A percentile compares a stretch with the other conserved stretches of the same genome.
Evolutionary conservation across 345 rosid genomes (phyloP).

Genomic region (Syzygium jambos): DNA sequence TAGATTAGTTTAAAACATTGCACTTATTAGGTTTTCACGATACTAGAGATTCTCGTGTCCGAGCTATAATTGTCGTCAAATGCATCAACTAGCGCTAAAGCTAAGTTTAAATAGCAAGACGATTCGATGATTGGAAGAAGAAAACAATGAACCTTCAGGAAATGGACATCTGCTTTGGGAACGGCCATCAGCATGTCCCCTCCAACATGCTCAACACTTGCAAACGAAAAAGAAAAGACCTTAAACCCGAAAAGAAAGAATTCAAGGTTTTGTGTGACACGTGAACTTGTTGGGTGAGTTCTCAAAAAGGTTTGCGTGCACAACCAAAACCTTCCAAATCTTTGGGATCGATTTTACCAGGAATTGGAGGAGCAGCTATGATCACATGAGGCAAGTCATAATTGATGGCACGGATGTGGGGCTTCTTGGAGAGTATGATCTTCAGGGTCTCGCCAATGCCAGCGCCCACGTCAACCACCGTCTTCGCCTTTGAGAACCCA

Average conservation of each 20-base stretch:
- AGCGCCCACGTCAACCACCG: neutral
- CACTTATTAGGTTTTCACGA: neutral
- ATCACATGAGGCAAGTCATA: constrained; percentile 22
- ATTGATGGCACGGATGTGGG: constrained; percentile 8
- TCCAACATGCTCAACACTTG: constrained; percentile 21
- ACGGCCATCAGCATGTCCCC: constrained; percentile 29
- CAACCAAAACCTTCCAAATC: neutral
- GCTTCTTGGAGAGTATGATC: neutral
- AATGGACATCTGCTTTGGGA: constrained; percentile 32
- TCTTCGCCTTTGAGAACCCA: neutral
- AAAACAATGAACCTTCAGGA: constrained; percentile 11
- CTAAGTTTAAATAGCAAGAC: too few species aligned
- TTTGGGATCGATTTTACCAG: constrained; percentile 3
- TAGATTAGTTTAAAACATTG: neutral
- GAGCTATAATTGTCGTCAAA: neutral
- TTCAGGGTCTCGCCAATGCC: neutral
- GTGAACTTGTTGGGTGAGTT: neutral
- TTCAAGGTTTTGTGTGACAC: neutral
- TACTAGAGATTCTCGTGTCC: neutral
- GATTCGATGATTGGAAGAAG: neutral
- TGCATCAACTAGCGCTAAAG: neutral
- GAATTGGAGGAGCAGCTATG: constrained; percentile 11
- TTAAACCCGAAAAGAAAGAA: neutral
- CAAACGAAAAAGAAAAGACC: neutral
- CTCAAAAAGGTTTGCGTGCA: neutral